Base-by-base conservation (phyloP, 2,329 filamentous ascomycete species). In the Aspergillus jensenii region DNA sequence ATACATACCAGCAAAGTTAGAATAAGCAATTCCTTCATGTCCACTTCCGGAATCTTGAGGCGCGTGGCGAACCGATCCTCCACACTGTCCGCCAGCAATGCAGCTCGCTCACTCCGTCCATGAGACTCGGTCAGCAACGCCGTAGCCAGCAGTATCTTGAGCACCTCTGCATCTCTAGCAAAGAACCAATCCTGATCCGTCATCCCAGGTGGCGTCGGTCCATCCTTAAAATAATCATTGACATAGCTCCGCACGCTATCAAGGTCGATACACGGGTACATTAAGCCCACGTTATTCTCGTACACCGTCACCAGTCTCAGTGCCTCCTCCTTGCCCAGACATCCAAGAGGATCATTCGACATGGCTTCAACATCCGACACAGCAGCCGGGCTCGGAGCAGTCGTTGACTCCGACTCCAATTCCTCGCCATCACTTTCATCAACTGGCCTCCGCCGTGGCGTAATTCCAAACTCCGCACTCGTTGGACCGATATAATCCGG, bases 211-310 rank as follows among this genome's bases (percentile, higher is more conserved):
- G 58, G 52, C 11, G 23, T 40, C 15, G 54, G 45, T 0, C 46
- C 61, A 44, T 62, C 35, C 7, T 62, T 60, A 59, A 64, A 70
- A 39, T 62, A 69, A 21, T 68, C 67, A 15, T 62, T 60, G 15
- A 68, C 68, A 51, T 71, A 73, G 15, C 79, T 78, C 40, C 90
- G 85, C 50, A 95, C 79, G 55, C 81, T 80, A 27, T 89, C 84
- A 33, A 95, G 87, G 64, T 90, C 84, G 40, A 96, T 74, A 15
- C 96, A 86, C 0, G 92, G 92, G 69, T 96, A 96, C 90, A 96
- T 95, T 65, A 93, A 83, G 35, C 90, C 90, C 66, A 95, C 87
- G 67, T 96, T 91, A 64, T 96, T 91, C 61, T 96, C 89, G 70
- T 93, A 93, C 0, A 96, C 79, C 14, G 84, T 81, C 60, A 90